Base-by-base conservation (phyloP, 2,329 filamentous ascomycete genomes). In the Mollisiaceae sp. region DNA sequence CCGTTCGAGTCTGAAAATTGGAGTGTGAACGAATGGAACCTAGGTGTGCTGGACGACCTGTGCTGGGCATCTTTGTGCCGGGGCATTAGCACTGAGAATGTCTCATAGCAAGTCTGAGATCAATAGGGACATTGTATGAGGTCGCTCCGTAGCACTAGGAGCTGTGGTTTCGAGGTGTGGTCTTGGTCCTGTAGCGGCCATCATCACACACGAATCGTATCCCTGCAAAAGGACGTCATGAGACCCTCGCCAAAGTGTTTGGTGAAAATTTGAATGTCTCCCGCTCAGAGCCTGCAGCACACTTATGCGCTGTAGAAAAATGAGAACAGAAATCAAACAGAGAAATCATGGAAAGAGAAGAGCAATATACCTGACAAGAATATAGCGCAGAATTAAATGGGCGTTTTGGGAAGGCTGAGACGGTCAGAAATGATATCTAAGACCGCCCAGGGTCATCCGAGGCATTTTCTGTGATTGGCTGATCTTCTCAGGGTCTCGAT, bases 1-100 rank as follows among this genome's bases (percentile, higher is more conserved):
- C 81, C 24, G 80, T 78, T 20, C 78, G 76, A 22, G 80, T 74
- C 58, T 79, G 77, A 70, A 83, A 83, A 68, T 78, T 82, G 36
- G 81, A 70, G 78, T 71, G 74, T 56, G 65, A 68, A 56, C 73
- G 72, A 9, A 61, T 35, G 3, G 60, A 55, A 38, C 39, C 50
- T 36, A 54, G 43, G 36, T 43, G 39, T 8, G 62, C 50, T 24
- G 63, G 65, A 62, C 61, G 66, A 22, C 39, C 27, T 32, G 6
- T 36, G 27, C 14, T 57, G 59, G 64, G 54, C 64, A 66, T 66
- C 47, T 58, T 55, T 60, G 38, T 41, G 15, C 38, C 54, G 15
- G 24, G 24, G 22, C 27, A 27, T 24, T 27, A 47, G 45, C 38
- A 55, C 35, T 50, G 22, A 20, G 45, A 50, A 22, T 50, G 6